Evolutionary conservation across 345 rosid genomes (phyloP).

Genomic region (Orychophragmus violaceus): DNA sequence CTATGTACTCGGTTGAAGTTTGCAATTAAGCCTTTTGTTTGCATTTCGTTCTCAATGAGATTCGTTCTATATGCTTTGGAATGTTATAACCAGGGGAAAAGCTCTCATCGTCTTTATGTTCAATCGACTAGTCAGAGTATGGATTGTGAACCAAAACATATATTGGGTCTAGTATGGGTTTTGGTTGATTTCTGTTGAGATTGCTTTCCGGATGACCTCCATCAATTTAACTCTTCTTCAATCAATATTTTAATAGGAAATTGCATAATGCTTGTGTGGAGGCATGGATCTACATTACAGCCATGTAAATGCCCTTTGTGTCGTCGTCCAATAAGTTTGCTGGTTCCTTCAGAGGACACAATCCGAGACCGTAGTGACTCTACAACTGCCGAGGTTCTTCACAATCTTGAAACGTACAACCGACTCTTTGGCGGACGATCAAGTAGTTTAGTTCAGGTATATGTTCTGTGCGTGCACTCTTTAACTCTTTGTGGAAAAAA

Average conservation of each 20-base stretch:
- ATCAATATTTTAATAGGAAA: slow-evolving; percentile 32
- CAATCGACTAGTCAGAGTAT: too few species aligned
- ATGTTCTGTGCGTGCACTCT: not conserved
- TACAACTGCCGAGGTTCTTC: slow-evolving; percentile 44
- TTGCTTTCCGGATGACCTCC: not conserved
- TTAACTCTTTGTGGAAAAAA: not conserved
- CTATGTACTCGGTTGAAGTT: too few species aligned
- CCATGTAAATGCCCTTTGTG: slow-evolving; percentile 61
- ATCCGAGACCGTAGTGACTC: slow-evolving; percentile 39
- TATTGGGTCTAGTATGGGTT: not conserved
- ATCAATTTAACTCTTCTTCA: not conserved
- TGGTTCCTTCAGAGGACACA: slow-evolving; percentile 67
- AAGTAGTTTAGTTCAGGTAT: slow-evolving; percentile 60
- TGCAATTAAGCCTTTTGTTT: not conserved
- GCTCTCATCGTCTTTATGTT: not conserved
- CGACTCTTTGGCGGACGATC: slow-evolving; percentile 56
- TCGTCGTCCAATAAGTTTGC: slow-evolving; percentile 71
- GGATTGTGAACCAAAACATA: too few species aligned
- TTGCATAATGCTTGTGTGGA: slow-evolving; percentile 68
- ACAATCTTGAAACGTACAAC: slow-evolving; percentile 59
- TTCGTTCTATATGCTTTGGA: not conserved
- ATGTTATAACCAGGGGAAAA: not conserved
- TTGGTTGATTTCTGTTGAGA: not conserved
- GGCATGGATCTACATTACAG: not conserved
- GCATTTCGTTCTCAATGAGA: not conserved